Conservation (phyloP, 2,329 filamentous ascomycete species). For the Pseudogymnoascus sp. region DNA sequence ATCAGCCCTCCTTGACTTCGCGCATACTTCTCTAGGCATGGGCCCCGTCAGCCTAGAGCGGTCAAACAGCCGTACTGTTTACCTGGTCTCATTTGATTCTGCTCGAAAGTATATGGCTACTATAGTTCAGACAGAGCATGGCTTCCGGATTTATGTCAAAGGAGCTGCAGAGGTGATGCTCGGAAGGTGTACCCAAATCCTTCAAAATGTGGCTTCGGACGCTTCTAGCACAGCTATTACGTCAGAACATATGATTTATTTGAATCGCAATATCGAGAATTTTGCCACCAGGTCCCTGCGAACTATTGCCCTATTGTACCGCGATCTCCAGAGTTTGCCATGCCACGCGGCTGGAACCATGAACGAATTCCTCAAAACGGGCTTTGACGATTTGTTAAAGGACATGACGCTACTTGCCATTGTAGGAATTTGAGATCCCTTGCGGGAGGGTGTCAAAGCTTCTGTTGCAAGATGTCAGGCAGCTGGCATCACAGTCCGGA, state of each 20-base stretch:
- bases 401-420: slow-evolving; percentile 63
- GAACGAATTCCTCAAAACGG: not conserved
- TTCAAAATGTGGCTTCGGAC: slow-evolving; percentile 37
- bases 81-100: slow-evolving; percentile 32
- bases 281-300: slow-evolving; percentile 36
- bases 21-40: slow-evolving; percentile 56
- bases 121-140: slow-evolving; percentile 41
- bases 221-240: slow-evolving; percentile 51
- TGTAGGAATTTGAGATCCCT: slow-evolving; percentile 75
- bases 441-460: slow-evolving; percentile 64
- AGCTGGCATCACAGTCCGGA: slow-evolving; percentile 72
- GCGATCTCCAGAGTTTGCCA: slow-evolving; percentile 34
- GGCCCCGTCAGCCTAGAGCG: slow-evolving; percentile 53
- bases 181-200: slow-evolving; percentile 38
- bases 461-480: slow-evolving; percentile 67
- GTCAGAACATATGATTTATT: slow-evolving; percentile 14
- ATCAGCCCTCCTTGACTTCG: slow-evolving; percentile 60
- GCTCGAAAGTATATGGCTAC: slow-evolving; percentile 59
- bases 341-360: not conserved
- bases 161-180: slow-evolving; percentile 60
- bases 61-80: slow-evolving; percentile 48
- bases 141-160: slow-evolving; percentile 49
- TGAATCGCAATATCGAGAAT: slow-evolving; percentile 29
- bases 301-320: slow-evolving; percentile 36
- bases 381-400: slow-evolving; percentile 18